Base-by-base conservation (phyloP, 768 basidiomycete genomes). In the Phanerochaete carnosa region DNA sequence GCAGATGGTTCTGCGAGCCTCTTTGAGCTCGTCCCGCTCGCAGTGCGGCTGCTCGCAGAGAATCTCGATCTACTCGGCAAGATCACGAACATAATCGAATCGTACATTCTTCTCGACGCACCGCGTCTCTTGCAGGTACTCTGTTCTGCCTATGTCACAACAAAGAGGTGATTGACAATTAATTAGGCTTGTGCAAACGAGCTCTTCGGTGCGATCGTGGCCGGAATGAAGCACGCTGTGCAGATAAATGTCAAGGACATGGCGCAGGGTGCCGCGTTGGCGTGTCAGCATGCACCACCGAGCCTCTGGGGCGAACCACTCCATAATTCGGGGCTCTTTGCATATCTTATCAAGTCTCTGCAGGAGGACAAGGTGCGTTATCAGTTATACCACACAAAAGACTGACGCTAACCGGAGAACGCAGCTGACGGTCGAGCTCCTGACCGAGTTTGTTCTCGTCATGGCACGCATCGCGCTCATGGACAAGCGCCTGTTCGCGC, bases 1-100 rank as follows among this genome's bases (percentile, higher is more conserved):
- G 65, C 74, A n/a, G 74, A 80, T 12, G 80, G 74, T 61, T 65
- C 74, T n/a, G 72, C 77, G 55, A 81, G 81, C 1, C 78, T 94
- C 25, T 73, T 85, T 32, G 83, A 85, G 26, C 75, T 95, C 29
- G 83, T 92, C 58, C 90, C 90, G 19, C 68, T 81, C 33, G 83
- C 83, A 2, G 69, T 92, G 12, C 58, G 74, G n/a, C 72, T 92
- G 3, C 74, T 95, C 19, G 78, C 80, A 1, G 76, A 75, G 29
- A 93, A 94, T 63, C 74, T 92, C 46, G 93, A 95, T 64, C 72
- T 93, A 23, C 75, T 94, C 22, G 90, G 89, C 15, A 86, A 79
- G 56, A 80, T 87, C 28, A 83, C 83, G 19, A 76, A 74, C 59
- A 83, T 95, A 58, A 65, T 92, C 25, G 90, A 93, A 69, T 87